These are phyloP conservation scores for Neofusicoccum sp. DNA, from an alignment of 2,329 filamentous ascomycete species.

Conservation along the genomic window DNA sequence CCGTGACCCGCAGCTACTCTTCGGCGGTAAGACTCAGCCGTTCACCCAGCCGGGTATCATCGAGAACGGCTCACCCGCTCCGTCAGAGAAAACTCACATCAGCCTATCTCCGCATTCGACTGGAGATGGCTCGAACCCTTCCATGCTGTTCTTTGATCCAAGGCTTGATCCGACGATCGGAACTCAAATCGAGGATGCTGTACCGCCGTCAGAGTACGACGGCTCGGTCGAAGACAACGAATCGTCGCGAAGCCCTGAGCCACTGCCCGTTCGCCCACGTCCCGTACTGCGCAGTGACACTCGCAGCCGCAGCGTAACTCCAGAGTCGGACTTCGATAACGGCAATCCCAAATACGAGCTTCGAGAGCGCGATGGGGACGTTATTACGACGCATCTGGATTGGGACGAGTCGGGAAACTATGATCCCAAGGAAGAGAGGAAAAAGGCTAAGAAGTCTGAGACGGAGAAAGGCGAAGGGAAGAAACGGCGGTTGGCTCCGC, in stretches of 20 bases:
- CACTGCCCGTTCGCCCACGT: neutral
- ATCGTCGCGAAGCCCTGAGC: neutral
- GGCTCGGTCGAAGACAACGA: neutral
- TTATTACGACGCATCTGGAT: constrained; percentile 32
- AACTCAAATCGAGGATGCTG: neutral
- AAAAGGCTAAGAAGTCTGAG: neutral
- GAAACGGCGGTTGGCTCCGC: neutral
- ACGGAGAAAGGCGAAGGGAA: neutral
- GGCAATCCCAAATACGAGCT: neutral
- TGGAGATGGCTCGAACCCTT: neutral
- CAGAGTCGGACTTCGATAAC: neutral
- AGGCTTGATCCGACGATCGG: neutral
- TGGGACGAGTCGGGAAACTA: constrained; percentile 39
- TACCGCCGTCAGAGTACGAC: neutral
- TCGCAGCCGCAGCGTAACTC: neutral
- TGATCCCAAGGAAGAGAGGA: constrained; percentile 23
- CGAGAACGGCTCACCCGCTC: neutral
- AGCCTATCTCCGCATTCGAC: neutral
- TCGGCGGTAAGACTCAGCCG: neutral
- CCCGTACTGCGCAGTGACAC: neutral
- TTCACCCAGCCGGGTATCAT: neutral
- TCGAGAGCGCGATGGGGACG: neutral
- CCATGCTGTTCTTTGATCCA: neutral
- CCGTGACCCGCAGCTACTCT: neutral
- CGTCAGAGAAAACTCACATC: neutral